Conservation (phyloP, 2,329 filamentous ascomycete species). For the Tolypocladium paradoxum region DNA sequence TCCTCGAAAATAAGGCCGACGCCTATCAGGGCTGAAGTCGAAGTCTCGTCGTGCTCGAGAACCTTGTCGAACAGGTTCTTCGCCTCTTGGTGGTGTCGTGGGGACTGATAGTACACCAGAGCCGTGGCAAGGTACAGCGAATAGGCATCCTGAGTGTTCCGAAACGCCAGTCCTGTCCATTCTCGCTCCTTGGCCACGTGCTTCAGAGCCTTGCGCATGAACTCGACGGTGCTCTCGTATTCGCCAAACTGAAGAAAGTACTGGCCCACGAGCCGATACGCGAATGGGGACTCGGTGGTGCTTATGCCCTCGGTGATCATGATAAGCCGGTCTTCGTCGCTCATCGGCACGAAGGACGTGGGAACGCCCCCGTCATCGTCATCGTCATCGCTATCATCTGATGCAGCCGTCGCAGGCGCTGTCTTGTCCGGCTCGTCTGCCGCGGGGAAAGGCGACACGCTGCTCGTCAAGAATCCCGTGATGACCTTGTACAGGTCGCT, state of each 20-base stretch:
- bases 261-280: slow-evolving; percentile 71
- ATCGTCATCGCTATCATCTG: slow-evolving; percentile 49
- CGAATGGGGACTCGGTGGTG: slow-evolving; percentile 61
- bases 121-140: slow-evolving; percentile 75
- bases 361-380: slow-evolving; percentile 46
- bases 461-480: slow-evolving; percentile 70
- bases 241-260: slow-evolving; percentile 82
- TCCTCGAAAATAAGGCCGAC: slow-evolving; percentile 89
- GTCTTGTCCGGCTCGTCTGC: slow-evolving; percentile 13
- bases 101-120: slow-evolving; percentile 80
- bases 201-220: slow-evolving; percentile 62
- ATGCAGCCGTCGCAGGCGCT: slow-evolving; percentile 19
- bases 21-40: slow-evolving; percentile 75
- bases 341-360: slow-evolving; percentile 46
- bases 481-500: slow-evolving; percentile 74
- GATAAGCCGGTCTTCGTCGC: slow-evolving; percentile 67
- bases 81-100: slow-evolving; percentile 80
- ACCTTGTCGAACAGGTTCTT: slow-evolving; percentile 78
- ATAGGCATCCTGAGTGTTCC: slow-evolving; percentile 62
- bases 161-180: slow-evolving; percentile 58
- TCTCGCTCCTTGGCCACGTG: slow-evolving; percentile 48
- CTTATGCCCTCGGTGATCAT: slow-evolving; percentile 69
- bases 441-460: slow-evolving; percentile 69
- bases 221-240: slow-evolving; percentile 68
- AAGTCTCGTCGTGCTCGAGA: slow-evolving; percentile 61